phyloP scores from a whole-genome alignment of 805 yeast species.

The Peterozyma xylosa region DNA sequence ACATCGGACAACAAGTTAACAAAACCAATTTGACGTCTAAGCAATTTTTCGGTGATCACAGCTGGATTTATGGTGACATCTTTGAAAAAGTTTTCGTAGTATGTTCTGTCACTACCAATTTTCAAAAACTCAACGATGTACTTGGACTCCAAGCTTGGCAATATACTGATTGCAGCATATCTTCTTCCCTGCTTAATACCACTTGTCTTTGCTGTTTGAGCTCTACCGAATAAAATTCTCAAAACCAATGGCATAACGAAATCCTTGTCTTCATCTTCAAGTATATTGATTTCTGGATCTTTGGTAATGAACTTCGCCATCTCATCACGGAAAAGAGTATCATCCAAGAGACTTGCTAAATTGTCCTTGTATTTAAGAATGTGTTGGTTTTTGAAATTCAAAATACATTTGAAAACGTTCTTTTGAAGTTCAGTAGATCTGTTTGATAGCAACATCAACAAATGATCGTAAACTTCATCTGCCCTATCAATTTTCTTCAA shows the following conservation, averaged over 20 bases:
- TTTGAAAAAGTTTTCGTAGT: slow-evolving; percentile 26
- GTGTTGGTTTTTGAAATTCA: slow-evolving; percentile 53
- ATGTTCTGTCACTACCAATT: slow-evolving; percentile 52
- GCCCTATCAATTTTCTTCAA: slow-evolving; percentile 47
- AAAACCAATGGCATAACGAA: slow-evolving; percentile 64
- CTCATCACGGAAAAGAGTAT: slow-evolving; percentile 80
- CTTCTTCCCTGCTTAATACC: slow-evolving; percentile 70
- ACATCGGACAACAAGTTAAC: slow-evolving; percentile 52
- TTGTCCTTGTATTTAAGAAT: slow-evolving; percentile 67
- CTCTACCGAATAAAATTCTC: slow-evolving; percentile 80
- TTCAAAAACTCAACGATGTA: slow-evolving; percentile 53
- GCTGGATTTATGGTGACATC: slow-evolving; percentile 11
- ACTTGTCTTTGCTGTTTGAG: slow-evolving; percentile 60
- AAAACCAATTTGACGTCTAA: slow-evolving; percentile 58
- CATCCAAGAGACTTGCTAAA: slow-evolving; percentile 70
- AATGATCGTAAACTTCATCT: slow-evolving; percentile 43
- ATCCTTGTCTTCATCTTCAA: slow-evolving; percentile 55
- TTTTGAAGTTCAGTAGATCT: slow-evolving; percentile 59
- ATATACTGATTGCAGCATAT: slow-evolving; percentile 55
- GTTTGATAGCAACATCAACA: slow-evolving; percentile 53
- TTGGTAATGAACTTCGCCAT: slow-evolving; percentile 53
- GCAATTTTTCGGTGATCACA: slow-evolving; percentile 19
- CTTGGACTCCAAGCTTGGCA: slow-evolving; percentile 47
- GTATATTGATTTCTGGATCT: slow-evolving; percentile 36
- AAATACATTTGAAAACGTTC: slow-evolving; percentile 60